Base-by-base conservation (phyloP, 495 filamentous ascomycete species). In the Daldinia concentrica region DNA sequence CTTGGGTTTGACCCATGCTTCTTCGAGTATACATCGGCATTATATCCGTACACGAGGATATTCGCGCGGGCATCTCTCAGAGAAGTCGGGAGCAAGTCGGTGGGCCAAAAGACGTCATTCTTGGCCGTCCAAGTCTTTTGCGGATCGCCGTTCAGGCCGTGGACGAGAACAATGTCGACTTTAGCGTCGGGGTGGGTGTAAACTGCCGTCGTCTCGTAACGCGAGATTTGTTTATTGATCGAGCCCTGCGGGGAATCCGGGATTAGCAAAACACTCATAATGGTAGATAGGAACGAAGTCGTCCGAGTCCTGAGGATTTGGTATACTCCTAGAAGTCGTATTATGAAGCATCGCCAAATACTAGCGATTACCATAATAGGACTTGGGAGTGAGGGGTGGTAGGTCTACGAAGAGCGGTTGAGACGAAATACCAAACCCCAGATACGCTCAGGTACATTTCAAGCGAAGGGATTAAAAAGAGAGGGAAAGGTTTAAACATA, bases 41-140 rank as follows among this genome's bases (percentile, higher is more conserved):
- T 92, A 76, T 95, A 97, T 3, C 93, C 93, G 75, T 94, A 96
- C 6, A 91, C 90, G 56, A 97, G 79, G 39, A 97, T 86, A 34
- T 94, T 86, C 22, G 90, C 88, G 61, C 86, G 88, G 52, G 85
- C 83, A 26, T 85, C 78, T 43, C 86, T 88, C 6, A 92, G 79
- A 9, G 90, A 83, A 1, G 80, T 79, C 0, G 93, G 93, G 7
- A 96, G 83, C 11, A 96, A 83, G 68, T 94, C 89, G 14, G 84
- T 78, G 0, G 93, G 91, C 93, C 93, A 95, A 80, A 92, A 93
- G 41, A 88, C 86, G 45, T 87, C 87, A 41, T 86, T 83, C 45
- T 84, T 82, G 39, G 87, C 86, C 15, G 90, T 90, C 93, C 93
- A 97, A 51, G 91, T 92, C 60, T 86, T 86, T 27, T 89, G 80